Evolutionary conservation across 1,284 basidiomycete species (phyloP), one percentile per base, ranked within the genome.

Genomic region (Xanthoconium separans): DNA sequence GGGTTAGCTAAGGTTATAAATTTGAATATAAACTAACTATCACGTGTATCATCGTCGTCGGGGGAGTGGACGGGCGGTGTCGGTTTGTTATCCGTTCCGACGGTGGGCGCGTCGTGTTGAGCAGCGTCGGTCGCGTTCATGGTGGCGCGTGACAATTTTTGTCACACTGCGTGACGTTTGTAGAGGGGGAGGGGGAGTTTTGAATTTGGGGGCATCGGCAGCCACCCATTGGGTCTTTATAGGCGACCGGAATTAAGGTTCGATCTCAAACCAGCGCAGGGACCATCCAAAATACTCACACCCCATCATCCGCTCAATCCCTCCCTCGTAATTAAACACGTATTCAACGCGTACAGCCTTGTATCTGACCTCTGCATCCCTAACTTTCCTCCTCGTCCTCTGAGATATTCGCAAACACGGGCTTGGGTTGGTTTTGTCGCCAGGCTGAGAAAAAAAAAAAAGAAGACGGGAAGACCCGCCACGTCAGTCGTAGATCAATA

Each of bases 371-470:
- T 48, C 50, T 46, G 57, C 77, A 73, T 54, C 75, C 71, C 63
- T 81, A 77, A 61, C 81, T 77, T 56, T 83, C 81, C 59, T 80
- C 75, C 36, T 78, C 75, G 57, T 77, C 82, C 62, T 79, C 77
- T 54, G 75, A 73, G 53, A 63, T 70, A 59, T 75, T 65, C 55
- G 81, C 80, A 70, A 92, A 92, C 56, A 93, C 88, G 0, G 89
- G 83, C 66, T 83, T 82, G 50, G 91, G 89, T 67, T 92, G 90
- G 74, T 87, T 92, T 61, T 77, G 72, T 72, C 78, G 81, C 90
- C 91, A 93, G 40, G 91, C 90, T 93, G 81, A 61, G 68, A 74
- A 76, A 71, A 76, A 73, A 76, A 76, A 78, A 61, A 52, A 58
- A 66, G 51, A 45, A 73, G 75, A 46, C 75, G 73, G 73, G 73